phyloP scores from a whole-genome alignment of 345 rosid genomes.

The Turnera subulata region DNA sequence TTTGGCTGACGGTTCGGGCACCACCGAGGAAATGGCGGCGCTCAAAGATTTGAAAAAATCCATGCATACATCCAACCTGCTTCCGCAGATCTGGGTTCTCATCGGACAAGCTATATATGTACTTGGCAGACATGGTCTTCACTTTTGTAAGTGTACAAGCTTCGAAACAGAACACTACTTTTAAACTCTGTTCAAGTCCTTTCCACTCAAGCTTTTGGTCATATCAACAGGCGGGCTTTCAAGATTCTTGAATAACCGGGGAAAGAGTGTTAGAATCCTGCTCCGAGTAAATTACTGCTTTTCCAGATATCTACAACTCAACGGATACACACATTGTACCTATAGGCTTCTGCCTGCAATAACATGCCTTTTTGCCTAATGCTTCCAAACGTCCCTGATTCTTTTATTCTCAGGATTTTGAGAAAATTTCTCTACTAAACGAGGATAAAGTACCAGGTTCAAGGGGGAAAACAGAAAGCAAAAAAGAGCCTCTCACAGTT shows the following conservation, averaged over 20 bases:
- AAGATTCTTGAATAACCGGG: not conserved
- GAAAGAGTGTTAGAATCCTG: too few relatives aligned
- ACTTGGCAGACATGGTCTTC: conserved; percentile 62
- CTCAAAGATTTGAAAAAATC: conserved; percentile 76
- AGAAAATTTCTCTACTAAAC: conserved; percentile 5
- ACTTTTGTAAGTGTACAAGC: conserved; percentile 6
- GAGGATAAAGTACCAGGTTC: conserved; percentile 15
- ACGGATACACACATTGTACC: not conserved
- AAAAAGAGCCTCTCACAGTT: conserved; percentile 19
- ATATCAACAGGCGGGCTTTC: not conserved
- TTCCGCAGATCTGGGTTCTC: conserved; percentile 67
- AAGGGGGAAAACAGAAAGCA: conserved; percentile 21
- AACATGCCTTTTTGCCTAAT: not conserved
- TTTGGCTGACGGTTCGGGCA: conserved; percentile 30
- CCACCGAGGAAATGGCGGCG: conserved; percentile 51
- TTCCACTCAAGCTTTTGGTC: not conserved
- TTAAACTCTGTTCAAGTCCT: conserved; percentile 1
- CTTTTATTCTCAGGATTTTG: not conserved
- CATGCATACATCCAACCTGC: conserved; percentile 89
- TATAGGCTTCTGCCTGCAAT: not conserved
- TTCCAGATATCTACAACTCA: not conserved
- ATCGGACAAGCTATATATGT: conserved; percentile 53
- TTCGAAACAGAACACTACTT: not conserved
- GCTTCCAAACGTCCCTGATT: too few relatives aligned
- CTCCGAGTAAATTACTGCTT: too few relatives aligned